phyloP scores from a whole-genome alignment of 2,329 filamentous ascomycete species.

The Chalaropsis thielavioides region DNA sequence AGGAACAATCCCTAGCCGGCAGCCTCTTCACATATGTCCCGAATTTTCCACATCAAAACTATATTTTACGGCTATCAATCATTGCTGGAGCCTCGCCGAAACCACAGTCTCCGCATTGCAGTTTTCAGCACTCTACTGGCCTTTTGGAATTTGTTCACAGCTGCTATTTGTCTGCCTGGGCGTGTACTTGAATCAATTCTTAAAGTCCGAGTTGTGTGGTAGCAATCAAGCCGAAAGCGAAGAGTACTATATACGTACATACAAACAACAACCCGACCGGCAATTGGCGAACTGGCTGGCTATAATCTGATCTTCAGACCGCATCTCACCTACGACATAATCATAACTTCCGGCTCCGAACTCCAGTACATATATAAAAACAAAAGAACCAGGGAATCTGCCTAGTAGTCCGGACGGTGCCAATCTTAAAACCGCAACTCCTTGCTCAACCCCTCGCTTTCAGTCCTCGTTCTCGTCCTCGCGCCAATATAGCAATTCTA shows the following conservation, averaged over 20 bases:
- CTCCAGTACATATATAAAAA: not conserved
- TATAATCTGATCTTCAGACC: not conserved
- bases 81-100: not conserved
- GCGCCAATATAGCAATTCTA: not conserved
- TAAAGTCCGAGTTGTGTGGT: not conserved
- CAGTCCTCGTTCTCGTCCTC: not conserved
- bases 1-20: not conserved
- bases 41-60: constrained; percentile 6
- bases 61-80: not conserved
- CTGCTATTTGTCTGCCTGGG: not conserved
- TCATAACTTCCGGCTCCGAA: not conserved
- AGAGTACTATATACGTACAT: not conserved
- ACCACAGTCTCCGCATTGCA: not conserved
- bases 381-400: not conserved
- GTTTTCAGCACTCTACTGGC: not conserved
- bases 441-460: not conserved
- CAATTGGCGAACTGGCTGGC: not conserved
- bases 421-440: not conserved
- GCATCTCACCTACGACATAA: not conserved
- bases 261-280: not conserved
- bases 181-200: not conserved
- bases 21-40: constrained; percentile 14
- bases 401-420: not conserved
- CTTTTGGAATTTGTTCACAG: not conserved
- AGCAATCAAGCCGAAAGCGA: not conserved